Conservation (phyloP, 768 basidiomycete genomes). For the Pisolithus tinctorius region DNA sequence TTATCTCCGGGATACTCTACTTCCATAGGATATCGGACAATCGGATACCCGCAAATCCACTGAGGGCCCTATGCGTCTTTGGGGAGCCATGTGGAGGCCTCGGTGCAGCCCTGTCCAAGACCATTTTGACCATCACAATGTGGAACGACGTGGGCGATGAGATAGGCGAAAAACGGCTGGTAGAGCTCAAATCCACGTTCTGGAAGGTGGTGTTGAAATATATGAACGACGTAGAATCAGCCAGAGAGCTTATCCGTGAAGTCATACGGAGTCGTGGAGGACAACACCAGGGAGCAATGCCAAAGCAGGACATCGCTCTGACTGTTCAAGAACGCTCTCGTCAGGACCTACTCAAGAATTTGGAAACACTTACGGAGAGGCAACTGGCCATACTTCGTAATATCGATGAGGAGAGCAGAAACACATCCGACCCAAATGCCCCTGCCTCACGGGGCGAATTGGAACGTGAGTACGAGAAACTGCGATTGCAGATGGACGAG, state of each 20-base stretch:
- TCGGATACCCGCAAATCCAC: constrained; percentile 14
- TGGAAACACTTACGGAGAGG: neutral
- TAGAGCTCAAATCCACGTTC: neutral
- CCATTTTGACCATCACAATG: constrained; percentile 26
- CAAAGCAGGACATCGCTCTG: neutral
- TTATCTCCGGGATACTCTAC: constrained; percentile 21
- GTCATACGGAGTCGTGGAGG: neutral
- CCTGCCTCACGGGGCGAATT: neutral
- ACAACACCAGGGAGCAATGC: neutral
- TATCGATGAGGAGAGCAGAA: neutral
- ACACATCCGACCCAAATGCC: neutral
- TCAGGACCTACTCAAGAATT: neutral
- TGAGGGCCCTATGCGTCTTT: constrained; percentile 19
- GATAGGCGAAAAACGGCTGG: neutral
- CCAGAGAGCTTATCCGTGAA: neutral
- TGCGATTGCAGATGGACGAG: neutral
- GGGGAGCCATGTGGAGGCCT: constrained; percentile 18
- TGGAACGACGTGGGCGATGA: constrained; percentile 14
- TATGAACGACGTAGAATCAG: neutral
- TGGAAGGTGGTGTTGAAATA: neutral
- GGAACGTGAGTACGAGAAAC: neutral
- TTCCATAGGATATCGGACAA: constrained; percentile 24
- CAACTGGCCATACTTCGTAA: neutral
- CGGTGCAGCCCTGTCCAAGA: constrained; percentile 15
- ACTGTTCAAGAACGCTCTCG: neutral